phyloP scores from a whole-genome alignment of 495 filamentous ascomycete genomes.

The Margaritispora aquatica region DNA sequence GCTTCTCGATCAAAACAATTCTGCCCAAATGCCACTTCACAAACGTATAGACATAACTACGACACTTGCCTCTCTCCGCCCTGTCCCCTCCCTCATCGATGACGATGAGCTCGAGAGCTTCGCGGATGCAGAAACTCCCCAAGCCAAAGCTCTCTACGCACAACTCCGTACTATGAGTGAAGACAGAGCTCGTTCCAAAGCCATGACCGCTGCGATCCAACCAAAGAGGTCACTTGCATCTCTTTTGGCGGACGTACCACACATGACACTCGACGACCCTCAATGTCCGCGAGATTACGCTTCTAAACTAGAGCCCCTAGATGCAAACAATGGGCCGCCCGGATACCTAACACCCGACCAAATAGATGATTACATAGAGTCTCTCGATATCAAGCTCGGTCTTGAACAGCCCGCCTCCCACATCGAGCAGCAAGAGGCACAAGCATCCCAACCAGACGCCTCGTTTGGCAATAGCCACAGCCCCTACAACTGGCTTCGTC shows the following conservation, averaged over 20 bases:
- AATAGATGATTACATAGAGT: slow-evolving; percentile 71
- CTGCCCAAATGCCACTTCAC: slow-evolving; percentile 62
- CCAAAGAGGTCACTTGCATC: slow-evolving; percentile 33
- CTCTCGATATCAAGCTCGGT: slow-evolving; percentile 61
- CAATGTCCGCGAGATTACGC: slow-evolving; percentile 1
- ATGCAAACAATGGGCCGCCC: slow-evolving; percentile 3
- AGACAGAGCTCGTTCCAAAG: slow-evolving; percentile 28
- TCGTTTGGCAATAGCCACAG: slow-evolving; percentile 72
- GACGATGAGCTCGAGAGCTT: slow-evolving; percentile 13
- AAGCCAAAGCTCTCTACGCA: slow-evolving; percentile 35
- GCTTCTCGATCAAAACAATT: slow-evolving; percentile 80
- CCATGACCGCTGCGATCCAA: slow-evolving; percentile 32
- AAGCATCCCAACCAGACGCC: slow-evolving; percentile 36
- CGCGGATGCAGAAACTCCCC: slow-evolving; percentile 35
- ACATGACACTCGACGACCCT: slow-evolving; percentile 4
- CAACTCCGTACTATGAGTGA: slow-evolving; percentile 14
- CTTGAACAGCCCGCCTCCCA: slow-evolving; percentile 10
- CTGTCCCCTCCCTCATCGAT: slow-evolving; percentile 12
- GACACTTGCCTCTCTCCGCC: slow-evolving; percentile 5
- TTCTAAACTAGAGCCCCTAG: not conserved
- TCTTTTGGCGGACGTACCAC: slow-evolving; percentile 28
- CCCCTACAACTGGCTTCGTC: slow-evolving; percentile 85
- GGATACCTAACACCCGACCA: slow-evolving; percentile 68
- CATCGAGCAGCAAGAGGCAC: not conserved
- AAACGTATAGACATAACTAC: slow-evolving; percentile 50